Evolutionary conservation across 169 alveolate species (phyloP).

Genomic region (Theileria parva): DNA sequence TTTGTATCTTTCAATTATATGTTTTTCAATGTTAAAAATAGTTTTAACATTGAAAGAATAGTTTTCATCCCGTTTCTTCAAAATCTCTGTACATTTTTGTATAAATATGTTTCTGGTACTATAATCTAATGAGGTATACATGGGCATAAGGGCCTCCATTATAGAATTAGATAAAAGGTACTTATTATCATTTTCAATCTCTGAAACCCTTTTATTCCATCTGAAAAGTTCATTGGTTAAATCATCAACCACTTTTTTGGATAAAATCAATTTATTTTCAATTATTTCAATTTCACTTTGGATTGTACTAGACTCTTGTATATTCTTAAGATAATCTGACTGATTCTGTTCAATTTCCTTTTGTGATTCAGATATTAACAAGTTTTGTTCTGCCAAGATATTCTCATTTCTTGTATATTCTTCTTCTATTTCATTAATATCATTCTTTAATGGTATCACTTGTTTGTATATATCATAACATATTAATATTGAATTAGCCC

Average conservation of each 20-base stretch:
- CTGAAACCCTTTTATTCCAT: constrained; percentile 87
- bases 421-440: constrained; percentile 86
- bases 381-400: constrained; percentile 80
- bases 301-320: constrained; percentile 88
- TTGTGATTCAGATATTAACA: constrained; percentile 78
- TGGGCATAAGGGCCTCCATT: constrained; percentile 92
- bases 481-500: constrained; percentile 89
- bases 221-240: constrained; percentile 89
- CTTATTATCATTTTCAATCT: constrained; percentile 60
- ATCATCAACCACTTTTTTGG: constrained; percentile 82
- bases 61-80: constrained; percentile 35
- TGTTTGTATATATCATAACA: constrained; percentile 87
- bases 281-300: constrained; percentile 92
- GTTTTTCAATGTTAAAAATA: constrained; percentile 60
- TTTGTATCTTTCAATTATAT: constrained; percentile 57
- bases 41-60: constrained; percentile 63
- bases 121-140: constrained; percentile 93
- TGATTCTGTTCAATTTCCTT: constrained; percentile 87
- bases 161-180: constrained; percentile 93
- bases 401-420: constrained; percentile 86
- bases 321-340: constrained; percentile 91
- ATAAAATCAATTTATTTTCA: constrained; percentile 89
- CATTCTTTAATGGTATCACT: constrained; percentile 93
- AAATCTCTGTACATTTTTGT: constrained; percentile 6
- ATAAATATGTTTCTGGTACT: constrained; percentile 79